Percentiles rank a stretch among this genome's conserved stretches.
Evolutionary conservation across 768 basidiomycete species (phyloP).

Genomic region (Boletus subcaerulescens): DNA sequence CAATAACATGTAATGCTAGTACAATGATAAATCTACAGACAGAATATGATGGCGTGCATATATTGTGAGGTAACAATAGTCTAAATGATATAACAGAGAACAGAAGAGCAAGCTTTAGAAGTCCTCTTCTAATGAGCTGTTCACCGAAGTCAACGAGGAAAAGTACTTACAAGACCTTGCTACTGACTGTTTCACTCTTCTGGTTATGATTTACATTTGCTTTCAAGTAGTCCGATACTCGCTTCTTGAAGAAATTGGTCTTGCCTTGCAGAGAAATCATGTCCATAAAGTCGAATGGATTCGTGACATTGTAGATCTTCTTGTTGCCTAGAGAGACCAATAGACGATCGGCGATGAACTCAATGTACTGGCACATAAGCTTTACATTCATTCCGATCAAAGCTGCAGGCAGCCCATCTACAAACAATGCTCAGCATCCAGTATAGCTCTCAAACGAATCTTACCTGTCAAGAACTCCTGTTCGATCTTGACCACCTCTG

Average conservation of each 20-base stretch:
- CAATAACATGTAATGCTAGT: constrained; percentile 7
- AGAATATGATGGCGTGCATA: neutral
- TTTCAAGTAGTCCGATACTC: constrained; percentile 82
- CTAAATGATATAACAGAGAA: neutral
- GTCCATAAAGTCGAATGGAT: constrained; percentile 95
- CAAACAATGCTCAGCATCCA: neutral
- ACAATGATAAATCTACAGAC: constrained; percentile 16
- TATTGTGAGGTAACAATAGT: constrained; percentile 6
- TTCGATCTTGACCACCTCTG: constrained; percentile 82
- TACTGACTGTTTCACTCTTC: constrained; percentile 20
- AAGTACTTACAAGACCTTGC: constrained; percentile 38
- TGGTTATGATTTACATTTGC: constrained; percentile 50
- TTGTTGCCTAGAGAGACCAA: constrained; percentile 80
- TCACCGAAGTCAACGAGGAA: neutral
- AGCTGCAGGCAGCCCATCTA: constrained; percentile 74
- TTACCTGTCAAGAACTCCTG: constrained; percentile 76
- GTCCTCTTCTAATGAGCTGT: constrained; percentile 40
- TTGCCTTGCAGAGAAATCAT: constrained; percentile 95
- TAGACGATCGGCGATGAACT: constrained; percentile 88
- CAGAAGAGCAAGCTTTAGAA: constrained; percentile 27
- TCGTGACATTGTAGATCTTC: constrained; percentile 70
- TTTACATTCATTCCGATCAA: constrained; percentile 90
- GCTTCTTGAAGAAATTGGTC: constrained; percentile 96
- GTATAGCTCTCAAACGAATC: neutral
- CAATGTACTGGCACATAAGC: constrained; percentile 89